Conservation (phyloP, 1,139 yeast species). For the Geotrichum candidum region DNA sequence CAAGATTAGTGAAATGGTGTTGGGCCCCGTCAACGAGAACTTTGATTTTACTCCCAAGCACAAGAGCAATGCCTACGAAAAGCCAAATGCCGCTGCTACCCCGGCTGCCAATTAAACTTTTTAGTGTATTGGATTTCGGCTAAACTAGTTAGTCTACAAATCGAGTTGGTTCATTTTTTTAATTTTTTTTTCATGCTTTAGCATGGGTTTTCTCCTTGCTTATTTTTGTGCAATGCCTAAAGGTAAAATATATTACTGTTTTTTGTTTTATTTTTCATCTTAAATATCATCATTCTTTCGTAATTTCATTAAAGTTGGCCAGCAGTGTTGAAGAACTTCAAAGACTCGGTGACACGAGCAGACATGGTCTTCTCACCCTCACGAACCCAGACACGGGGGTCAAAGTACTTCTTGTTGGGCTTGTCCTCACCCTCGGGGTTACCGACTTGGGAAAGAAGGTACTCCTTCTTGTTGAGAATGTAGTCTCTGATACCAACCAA, state of each 20-base stretch:
- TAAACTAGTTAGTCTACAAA: not conserved
- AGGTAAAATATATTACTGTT: not conserved
- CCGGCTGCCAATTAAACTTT: not conserved
- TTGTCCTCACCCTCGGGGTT: slow-evolving; percentile 99
- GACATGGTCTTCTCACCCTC: slow-evolving; percentile 99
- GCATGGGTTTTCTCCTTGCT: too few species aligned
- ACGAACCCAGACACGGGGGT: slow-evolving; percentile 99
- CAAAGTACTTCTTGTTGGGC: slow-evolving; percentile 95
- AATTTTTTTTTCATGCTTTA: too few species aligned
- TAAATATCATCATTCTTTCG: not conserved
- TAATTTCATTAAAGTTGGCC: slow-evolving; percentile 22
- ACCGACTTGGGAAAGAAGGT: slow-evolving; percentile 82
- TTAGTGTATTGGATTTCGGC: not conserved
- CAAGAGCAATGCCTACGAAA: slow-evolving; percentile 74
- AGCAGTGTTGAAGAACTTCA: slow-evolving; percentile 64
- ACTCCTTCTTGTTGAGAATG: slow-evolving; percentile 92
- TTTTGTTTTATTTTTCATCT: not conserved
- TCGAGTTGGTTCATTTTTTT: not conserved
- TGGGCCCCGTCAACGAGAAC: slow-evolving; percentile 72
- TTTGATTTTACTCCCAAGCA: slow-evolving; percentile 90
- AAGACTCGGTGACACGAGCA: slow-evolving; percentile 75
- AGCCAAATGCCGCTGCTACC: not conserved
- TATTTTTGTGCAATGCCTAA: not conserved
- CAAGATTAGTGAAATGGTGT: slow-evolving; percentile 90
- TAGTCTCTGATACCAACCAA: slow-evolving; percentile 94